phyloP scores from a whole-genome alignment of 306 rosid genomes.

The Cucurbita ficifolia region DNA sequence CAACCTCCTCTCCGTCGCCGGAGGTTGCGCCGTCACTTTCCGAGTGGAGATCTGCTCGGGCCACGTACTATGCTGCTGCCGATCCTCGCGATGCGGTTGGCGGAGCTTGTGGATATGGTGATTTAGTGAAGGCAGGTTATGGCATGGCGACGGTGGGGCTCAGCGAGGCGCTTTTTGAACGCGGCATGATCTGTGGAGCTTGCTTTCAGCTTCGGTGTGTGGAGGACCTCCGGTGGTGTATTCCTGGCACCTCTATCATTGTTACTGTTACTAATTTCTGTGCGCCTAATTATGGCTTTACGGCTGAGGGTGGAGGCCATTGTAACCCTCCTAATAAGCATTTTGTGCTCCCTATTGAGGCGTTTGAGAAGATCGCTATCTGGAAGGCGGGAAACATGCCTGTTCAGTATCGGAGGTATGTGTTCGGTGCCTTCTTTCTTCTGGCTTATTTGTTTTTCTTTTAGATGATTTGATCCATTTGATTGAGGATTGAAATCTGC shows the following conservation, averaged over 20 bases:
- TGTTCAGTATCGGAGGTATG: slow-evolving; percentile 73
- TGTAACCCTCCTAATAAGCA: slow-evolving; percentile 87
- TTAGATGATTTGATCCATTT: background rate
- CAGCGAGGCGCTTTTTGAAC: slow-evolving; percentile 59
- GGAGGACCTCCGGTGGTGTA: slow-evolving; percentile 81
- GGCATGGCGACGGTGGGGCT: slow-evolving; percentile 85
- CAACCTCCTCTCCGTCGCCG: slow-evolving; percentile 4
- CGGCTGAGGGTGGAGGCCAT: slow-evolving; percentile 72
- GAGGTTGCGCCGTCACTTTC: slow-evolving; percentile 15
- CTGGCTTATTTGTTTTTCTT: background rate
- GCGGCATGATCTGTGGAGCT: slow-evolving; percentile 99
- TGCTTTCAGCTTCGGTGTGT: slow-evolving; percentile 72
- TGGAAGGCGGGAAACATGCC: slow-evolving; percentile 99
- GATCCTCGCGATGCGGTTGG: slow-evolving; percentile 80
- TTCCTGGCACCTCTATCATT: slow-evolving; percentile 73
- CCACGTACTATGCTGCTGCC: slow-evolving; percentile 79
- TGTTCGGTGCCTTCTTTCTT: background rate
- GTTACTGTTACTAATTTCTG: slow-evolving; percentile 88
- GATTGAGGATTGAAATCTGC: background rate
- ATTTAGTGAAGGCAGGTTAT: slow-evolving; percentile 51
- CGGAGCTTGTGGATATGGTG: slow-evolving; percentile 94
- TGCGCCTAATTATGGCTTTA: slow-evolving; percentile 75
- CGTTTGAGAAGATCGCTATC: slow-evolving; percentile 89
- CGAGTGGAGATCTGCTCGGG: slow-evolving; percentile 80
- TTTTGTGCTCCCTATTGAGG: slow-evolving; percentile 79